Evolutionary conservation across 306 rosid genomes (phyloP).

Genomic region (Cajanus cajan): DNA sequence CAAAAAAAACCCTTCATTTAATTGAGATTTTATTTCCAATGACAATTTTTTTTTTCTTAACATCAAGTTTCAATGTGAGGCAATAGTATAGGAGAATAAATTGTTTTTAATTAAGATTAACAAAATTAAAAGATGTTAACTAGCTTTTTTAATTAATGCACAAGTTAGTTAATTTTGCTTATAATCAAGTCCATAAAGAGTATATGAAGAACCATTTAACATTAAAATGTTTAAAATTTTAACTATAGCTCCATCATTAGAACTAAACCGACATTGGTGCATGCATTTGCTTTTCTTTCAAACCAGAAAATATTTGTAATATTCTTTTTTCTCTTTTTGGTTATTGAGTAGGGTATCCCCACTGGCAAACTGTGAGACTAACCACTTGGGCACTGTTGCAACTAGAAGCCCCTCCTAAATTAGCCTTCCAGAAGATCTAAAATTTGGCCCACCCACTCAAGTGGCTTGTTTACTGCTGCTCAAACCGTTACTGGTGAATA

Average conservation of each 20-base stretch:
- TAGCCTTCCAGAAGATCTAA: too few relatives aligned
- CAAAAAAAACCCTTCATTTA: too few relatives aligned
- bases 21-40: too few relatives aligned
- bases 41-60: too few relatives aligned
- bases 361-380: neutral
- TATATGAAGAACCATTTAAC: slow-evolving; percentile 3
- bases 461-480: neutral
- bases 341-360: neutral
- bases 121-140: too few relatives aligned
- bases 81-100: too few relatives aligned
- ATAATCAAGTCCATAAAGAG: too few relatives aligned
- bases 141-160: too few relatives aligned
- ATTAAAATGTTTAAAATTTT: neutral
- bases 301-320: neutral
- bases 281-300: neutral
- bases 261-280: neutral
- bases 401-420: neutral
- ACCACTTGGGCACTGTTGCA: neutral
- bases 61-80: too few relatives aligned
- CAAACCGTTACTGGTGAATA: neutral
- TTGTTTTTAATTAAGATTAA: too few relatives aligned
- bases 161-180: too few relatives aligned
- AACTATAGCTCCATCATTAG: neutral
- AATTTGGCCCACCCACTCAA: neutral
- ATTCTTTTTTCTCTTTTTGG: neutral